phyloP scores from a whole-genome alignment of 352 stramenopile genomes.

The Globisporangium apiculatum region DNA sequence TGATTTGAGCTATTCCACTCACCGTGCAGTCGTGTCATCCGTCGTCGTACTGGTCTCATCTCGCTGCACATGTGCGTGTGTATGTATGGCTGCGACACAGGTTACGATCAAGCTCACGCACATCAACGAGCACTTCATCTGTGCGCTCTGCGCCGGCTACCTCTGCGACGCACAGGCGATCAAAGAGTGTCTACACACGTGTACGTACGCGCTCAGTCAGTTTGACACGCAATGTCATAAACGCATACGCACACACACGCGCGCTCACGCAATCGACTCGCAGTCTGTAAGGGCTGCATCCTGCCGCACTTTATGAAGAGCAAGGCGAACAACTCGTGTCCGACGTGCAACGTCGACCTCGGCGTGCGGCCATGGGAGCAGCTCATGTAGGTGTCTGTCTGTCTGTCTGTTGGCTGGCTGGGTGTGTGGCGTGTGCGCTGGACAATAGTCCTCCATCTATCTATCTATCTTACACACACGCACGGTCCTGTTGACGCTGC shows the following conservation, averaged over 20 bases:
- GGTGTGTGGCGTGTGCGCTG: too few species aligned
- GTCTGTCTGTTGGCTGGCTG: not conserved
- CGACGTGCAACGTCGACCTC: conserved; percentile 36
- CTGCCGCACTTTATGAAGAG: conserved; percentile 31
- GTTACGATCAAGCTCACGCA: conserved; percentile 35
- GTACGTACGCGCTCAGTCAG: conserved; percentile 19
- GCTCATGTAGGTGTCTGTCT: conserved; percentile 31
- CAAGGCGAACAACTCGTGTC: conserved; percentile 26
- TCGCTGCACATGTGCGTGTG: not conserved
- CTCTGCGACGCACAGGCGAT: conserved; percentile 62
- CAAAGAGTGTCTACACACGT: conserved; percentile 77
- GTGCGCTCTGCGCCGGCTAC: conserved; percentile 62
- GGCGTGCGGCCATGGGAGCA: conserved; percentile 43
- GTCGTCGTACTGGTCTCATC: not conserved
- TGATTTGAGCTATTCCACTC: not conserved
- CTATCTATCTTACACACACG: not conserved
- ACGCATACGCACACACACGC: not conserved
- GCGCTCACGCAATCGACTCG: not conserved
- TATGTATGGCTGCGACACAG: conserved; percentile 10
- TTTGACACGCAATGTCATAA: not conserved
- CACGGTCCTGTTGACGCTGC: not conserved
- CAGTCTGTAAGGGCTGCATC: conserved; percentile 68
- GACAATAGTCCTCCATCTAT: too few species aligned
- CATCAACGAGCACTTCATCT: conserved; percentile 56
- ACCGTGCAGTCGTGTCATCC: too few species aligned